These are phyloP conservation scores for Scalesia atractyloides DNA, from an alignment of 129 eudicot genomes.

Conservation along the genomic window DNA sequence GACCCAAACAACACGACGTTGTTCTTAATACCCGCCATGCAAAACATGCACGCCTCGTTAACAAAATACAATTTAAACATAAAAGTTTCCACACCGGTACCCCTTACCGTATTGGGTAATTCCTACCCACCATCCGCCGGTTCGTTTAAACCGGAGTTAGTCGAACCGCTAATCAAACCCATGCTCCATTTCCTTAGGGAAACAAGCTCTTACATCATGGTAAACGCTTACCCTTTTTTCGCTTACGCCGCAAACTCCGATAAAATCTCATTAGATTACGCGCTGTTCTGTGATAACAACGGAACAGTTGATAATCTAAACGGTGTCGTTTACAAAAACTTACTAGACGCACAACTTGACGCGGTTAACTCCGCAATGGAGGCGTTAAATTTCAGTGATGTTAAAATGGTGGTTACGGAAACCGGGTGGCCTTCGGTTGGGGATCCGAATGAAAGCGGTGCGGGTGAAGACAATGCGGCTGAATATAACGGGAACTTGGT, in stretches of 20 bases:
- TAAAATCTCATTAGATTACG: constrained; percentile 74
- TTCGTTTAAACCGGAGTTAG: constrained; percentile 60
- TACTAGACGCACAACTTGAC: constrained; percentile 89
- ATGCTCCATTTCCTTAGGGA: constrained; percentile 61
- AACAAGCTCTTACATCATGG: constrained; percentile 70
- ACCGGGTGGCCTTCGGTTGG: constrained; percentile 98
- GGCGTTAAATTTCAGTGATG: constrained; percentile 43
- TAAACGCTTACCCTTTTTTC: constrained; percentile 85
- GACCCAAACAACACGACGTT: constrained; percentile 58
- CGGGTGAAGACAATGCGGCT: constrained; percentile 66
- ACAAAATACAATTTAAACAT: constrained; percentile 40
- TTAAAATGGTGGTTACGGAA: constrained; percentile 64
- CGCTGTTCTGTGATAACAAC: constrained; percentile 49
- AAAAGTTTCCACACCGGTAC: constrained; percentile 71
- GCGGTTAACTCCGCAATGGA: constrained; percentile 83
- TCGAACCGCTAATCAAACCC: constrained; percentile 77
- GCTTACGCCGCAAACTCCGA: constrained; percentile 70
- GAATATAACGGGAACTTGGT: constrained; percentile 87
- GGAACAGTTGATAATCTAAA: constrained; percentile 54
- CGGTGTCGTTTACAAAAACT: constrained; percentile 57
- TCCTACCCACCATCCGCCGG: constrained; percentile 89
- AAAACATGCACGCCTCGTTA: constrained; percentile 59
- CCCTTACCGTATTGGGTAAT: constrained; percentile 52
- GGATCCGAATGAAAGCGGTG: constrained; percentile 65
- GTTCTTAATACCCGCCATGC: constrained; percentile 80